Evolutionary conservation across 164 flowering plant species (phyloP), one percentile per base, ranked within the genome.

Genomic region (Piper longum): DNA sequence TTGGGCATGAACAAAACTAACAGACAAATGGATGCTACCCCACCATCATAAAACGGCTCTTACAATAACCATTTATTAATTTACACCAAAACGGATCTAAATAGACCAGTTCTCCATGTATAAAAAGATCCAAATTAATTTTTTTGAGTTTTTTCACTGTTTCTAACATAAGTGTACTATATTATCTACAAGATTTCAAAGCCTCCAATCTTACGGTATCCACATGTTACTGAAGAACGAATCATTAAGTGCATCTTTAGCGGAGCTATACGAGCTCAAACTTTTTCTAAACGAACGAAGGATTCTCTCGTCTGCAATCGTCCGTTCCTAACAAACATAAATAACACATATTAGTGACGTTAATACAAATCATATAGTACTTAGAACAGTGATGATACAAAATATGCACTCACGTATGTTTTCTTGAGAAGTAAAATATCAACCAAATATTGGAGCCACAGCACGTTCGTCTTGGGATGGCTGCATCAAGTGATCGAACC

Each of bases 401-500:
- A 60, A 48, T 45, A 19, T 57, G 40, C 16, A 90, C 99, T 95
- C 73, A 95, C 98, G 79, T 76, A 91, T 64, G 96, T 74, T 77
- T 91, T 95, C 84, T 91, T 91, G 67, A 77, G 61, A 36, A 91
- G 87, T 73, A 95, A 69, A 66, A 82, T 80, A 56, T 91, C 98
- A 48, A 91, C 89, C 81, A 89, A 71, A 73, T 91, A 95, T 58
- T 81, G 84, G 75, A 95, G 61, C 98, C 99, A 95, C 44, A 91
- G 66, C 62, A 89, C 98, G 67, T 95, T 95, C 39, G 96, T 95
- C 84, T 78, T 83, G 14, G 87, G 96, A 72, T 81, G 87, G 66
- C 99, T 91, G 95, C 70, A 65, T 69, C 40, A 59, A 43, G 54
- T 60, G 1, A 51, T 66, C 48, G 64, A 64, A 16, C 5, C 16